Evolutionary conservation across 805 yeast species (phyloP), one percentile per base, ranked within the genome.

Genomic region (Metschnikowia gruessii): DNA sequence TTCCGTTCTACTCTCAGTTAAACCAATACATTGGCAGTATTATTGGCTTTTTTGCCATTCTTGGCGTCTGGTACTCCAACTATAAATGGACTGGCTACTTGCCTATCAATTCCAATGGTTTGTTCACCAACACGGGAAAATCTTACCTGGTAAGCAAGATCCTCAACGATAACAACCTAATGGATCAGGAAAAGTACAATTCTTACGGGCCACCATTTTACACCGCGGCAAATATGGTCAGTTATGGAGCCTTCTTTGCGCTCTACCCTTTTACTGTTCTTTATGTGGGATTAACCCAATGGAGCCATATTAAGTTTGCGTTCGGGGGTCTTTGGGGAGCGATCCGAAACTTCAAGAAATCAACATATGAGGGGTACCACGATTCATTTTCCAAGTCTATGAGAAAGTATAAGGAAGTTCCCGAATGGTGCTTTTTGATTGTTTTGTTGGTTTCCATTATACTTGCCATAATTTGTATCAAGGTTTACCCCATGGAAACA

Each of bases 371-470:
- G 15, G 72, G 65, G 1, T 66, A 60, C 45, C 46, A 62, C 36
- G 72, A 67, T 45, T 64, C 70, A 1, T 66, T 60, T 34, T 52
- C 64, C 31, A 57, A 52, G 42, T 62, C 65, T 64, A 67, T 66
- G 71, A 52, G 52, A 31, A 68, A 68, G 44, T 72, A 56, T 53
- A 66, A 60, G 44, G 67, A 64, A 53, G 66, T 66, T 12, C 76
- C 76, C 37, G 75, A 70, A 45, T 72, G 76, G 76, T 71, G 76
- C 74, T 71, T 56, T 46, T 49, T 46, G 4, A 40, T 66, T 35
- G 53, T 65, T 3, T 64, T 69, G 49, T 51, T 68, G 11, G 45
- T 58, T 6, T 58, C 64, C 46, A 59, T 70, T 50, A 74, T 62
- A 17, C 45, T 69, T 44, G 59, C 75, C 12, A 62, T 71, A 43